phyloP scores from a whole-genome alignment of 2,329 filamentous ascomycete species.

The Botrytis squamosa region DNA sequence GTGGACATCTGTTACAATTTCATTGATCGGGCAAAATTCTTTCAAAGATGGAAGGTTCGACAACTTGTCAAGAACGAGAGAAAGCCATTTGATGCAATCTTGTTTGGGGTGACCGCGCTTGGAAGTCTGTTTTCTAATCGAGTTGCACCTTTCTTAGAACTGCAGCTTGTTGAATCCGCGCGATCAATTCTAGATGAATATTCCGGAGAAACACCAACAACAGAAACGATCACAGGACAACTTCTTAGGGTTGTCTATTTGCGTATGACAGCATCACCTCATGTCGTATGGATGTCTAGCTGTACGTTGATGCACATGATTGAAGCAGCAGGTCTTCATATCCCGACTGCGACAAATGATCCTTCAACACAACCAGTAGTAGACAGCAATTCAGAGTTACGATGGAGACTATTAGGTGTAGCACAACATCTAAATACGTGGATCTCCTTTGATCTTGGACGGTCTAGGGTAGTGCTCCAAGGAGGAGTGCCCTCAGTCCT shows the following conservation, averaged over 20 bases:
- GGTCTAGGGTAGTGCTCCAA: constrained; percentile 11
- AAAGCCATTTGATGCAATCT: constrained; percentile 39
- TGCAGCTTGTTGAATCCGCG: constrained; percentile 29
- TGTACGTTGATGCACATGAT: constrained; percentile 32
- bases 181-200: constrained; percentile 25
- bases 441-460: constrained; percentile 19
- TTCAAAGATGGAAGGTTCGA: constrained; percentile 10
- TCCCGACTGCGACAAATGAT: constrained; percentile 23
- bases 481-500: not conserved
- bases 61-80: constrained; percentile 25
- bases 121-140: constrained; percentile 38
- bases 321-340: constrained; percentile 34
- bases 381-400: constrained; percentile 8
- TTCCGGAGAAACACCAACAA: constrained; percentile 19
- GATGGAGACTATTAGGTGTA: constrained; percentile 14
- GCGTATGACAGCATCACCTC: constrained; percentile 30
- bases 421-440: constrained; percentile 18
- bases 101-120: constrained; percentile 39
- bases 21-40: constrained; percentile 11
- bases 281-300: constrained; percentile 33
- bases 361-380: not conserved
- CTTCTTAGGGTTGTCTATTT: constrained; percentile 31
- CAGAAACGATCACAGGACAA: constrained; percentile 31
- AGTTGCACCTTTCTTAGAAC: constrained; percentile 32
- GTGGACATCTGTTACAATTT: constrained; percentile 16